Base-by-base conservation (phyloP, 352 stramenopile species). In the Globisporangium paroecandrum region DNA sequence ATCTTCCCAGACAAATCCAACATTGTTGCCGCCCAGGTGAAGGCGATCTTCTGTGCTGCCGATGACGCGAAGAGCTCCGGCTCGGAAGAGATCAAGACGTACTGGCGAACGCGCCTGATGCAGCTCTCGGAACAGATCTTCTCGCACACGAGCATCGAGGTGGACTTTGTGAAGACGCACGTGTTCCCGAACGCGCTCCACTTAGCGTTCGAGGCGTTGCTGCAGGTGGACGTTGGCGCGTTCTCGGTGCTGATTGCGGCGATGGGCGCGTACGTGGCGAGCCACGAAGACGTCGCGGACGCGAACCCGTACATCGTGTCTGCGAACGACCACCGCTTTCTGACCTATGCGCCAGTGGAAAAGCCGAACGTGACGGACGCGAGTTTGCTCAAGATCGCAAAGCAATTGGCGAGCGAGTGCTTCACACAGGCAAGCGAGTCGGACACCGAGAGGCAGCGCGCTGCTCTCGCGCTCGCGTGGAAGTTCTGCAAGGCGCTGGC, bases 401-500 rank as follows among this genome's bases (percentile, higher is more conserved):
- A 36, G 15, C 71, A 76, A 13, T 47, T 82, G 0, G 65, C 77
- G 4, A 47, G 69, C 25, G 63, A 77, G 25, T 74, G 54, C 54
- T 62, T 71, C 15, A 25, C 62, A 3, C 3, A 51, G 2, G 25
- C 46, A 10, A 36, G 5, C 3, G n/a, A 49, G 38, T 60, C 46
- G 15, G 29, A 65, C 10, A n/a, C 70, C 0, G 24, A 71, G 18
- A 59, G 36, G 0, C 65, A 36, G 0, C 46, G 29, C 7, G 58
- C 24, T 6, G 69, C 61, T 49, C 58, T 91, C 9, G 76, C 80
- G n/a, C n/a, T 84, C 32, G 77, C 73, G n/a, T 94, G 86, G 86
- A 90, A 91, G 65, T 81, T 88, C 36, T 87, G 76, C 58, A 83
- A 86, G 29, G 79, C 81, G 3, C 70, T 92, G 22, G 77, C 85